Evolutionary conservation across 805 yeast genomes (phyloP), one percentile per base, ranked within the genome.

Genomic region (Hanseniaspora guilliermondii): DNA sequence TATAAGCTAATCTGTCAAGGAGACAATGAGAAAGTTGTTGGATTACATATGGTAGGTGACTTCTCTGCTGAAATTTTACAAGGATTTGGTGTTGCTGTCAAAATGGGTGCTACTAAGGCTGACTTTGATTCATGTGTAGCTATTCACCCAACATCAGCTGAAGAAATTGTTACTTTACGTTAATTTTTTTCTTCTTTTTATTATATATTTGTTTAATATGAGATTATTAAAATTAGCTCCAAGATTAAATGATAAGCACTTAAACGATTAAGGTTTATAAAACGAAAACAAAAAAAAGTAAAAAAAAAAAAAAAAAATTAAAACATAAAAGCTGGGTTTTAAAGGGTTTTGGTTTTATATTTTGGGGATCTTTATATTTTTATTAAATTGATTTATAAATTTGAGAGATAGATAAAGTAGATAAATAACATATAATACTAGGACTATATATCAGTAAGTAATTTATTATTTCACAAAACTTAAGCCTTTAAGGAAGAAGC

Each of bases 41-140:
- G 99, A 30, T 72, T 93, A 61, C 98, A 93, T 69, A 70, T 93
- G 55, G 85, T 89, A 60, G 99, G 99, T 58, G 97, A 89, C 64
- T 71, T 79, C 8, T 80, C 93, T 52, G 80, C 95, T 33, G 99
- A 93, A 70, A 89, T 93, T 56, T 76, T 93, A 62, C 99, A 93
- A 75, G 99, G 98, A 38, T 93, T 93, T 64, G 98, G 97, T 57
- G 98, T 89, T 53, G 98, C 98, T 49, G 73, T 93, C 59, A 89
- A 89, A 73, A 93, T 93, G 98, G 99, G 99, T 35, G 98, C 98
- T 41, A 93, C 99, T 37, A 93, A 93, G 75, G 79, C 79, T 46
- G 97, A 93, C 68, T 93, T 93, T 60, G 99, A 93, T 71, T 81
- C 73, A 68, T 86, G 94, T 73, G 97, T 93, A 44, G 99, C 99